Conservation (phyloP, 352 stramenopile species). For the Globisporangium nodosum region DNA sequence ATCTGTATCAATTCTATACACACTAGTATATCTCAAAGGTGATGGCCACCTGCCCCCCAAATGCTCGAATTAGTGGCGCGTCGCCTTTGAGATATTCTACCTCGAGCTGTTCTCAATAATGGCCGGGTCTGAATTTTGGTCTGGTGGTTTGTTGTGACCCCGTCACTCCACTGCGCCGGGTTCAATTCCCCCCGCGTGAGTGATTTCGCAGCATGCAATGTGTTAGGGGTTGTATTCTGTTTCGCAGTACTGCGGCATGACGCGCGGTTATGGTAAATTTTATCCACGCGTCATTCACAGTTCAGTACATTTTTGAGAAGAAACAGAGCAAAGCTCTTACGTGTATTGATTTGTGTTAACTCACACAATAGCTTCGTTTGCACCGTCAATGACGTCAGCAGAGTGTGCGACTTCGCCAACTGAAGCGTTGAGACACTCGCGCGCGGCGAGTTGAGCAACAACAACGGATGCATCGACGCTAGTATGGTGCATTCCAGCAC, state of each 20-base stretch:
- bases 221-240: background rate
- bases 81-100: slow-evolving; percentile 1
- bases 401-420: background rate
- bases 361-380: background rate
- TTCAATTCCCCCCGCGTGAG: slow-evolving; percentile 6
- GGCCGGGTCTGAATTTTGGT: slow-evolving; percentile 7
- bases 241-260: background rate
- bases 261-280: background rate
- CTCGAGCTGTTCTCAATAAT: background rate
- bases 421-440: background rate
- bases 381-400: slow-evolving; percentile 4
- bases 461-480: background rate
- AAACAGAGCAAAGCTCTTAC: background rate
- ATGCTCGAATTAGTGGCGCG: background rate
- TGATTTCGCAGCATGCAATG: background rate
- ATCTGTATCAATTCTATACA: background rate
- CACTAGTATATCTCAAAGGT: slow-evolving; percentile 3
- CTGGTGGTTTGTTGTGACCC: slow-evolving; percentile 10
- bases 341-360: background rate
- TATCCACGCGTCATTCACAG: background rate
- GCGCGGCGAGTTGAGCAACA: background rate
- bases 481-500: too few relatives aligned
- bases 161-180: slow-evolving; percentile 9
- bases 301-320: background rate
- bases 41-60: background rate